Conservation (phyloP, 441 rosid genomes). For the Viola pubescens region DNA sequence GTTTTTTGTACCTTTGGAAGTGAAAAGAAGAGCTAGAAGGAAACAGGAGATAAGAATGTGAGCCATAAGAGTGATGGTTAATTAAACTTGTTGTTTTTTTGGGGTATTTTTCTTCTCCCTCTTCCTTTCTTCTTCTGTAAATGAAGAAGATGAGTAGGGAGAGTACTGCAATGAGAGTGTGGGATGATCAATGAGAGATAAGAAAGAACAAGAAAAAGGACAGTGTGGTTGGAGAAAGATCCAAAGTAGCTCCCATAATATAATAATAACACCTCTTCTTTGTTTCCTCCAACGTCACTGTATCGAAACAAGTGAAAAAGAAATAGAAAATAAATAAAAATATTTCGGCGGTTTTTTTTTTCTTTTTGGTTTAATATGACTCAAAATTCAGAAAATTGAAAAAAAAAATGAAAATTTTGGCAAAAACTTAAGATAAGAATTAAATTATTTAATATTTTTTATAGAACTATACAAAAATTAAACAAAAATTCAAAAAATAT, state of each 20-base stretch:
- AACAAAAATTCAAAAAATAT: no score
- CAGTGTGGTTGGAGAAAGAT: not conserved
- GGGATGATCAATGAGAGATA: not conserved
- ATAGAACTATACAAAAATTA: no score
- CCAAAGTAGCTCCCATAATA: slow-evolving; percentile 1
- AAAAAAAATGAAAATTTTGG: no score
- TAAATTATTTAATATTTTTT: no score
- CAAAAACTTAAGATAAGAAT: no score
- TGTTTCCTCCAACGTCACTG: not conserved
- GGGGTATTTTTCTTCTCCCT: not conserved
- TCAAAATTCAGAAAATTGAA: no score
- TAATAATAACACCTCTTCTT: not conserved
- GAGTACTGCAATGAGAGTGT: not conserved
- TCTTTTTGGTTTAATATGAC: not conserved
- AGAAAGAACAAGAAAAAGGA: not conserved
- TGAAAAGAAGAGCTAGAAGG: slow-evolving; percentile 32
- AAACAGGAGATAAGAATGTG: slow-evolving; percentile 18
- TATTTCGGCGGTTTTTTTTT: slow-evolving; percentile 3
- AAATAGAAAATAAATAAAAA: no score
- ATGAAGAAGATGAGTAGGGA: not conserved
- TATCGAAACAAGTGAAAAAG: not conserved
- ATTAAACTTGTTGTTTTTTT: not conserved
- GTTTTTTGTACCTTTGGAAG: slow-evolving; percentile 32
- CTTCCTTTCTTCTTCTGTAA: not conserved
- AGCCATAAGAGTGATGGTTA: slow-evolving; percentile 25